A percentile compares a stretch with the other conserved stretches of the same genome.
These are phyloP conservation scores for Globisporangium uncinulatum DNA, from an alignment of 352 stramenopile species.

Conservation along the genomic window DNA sequence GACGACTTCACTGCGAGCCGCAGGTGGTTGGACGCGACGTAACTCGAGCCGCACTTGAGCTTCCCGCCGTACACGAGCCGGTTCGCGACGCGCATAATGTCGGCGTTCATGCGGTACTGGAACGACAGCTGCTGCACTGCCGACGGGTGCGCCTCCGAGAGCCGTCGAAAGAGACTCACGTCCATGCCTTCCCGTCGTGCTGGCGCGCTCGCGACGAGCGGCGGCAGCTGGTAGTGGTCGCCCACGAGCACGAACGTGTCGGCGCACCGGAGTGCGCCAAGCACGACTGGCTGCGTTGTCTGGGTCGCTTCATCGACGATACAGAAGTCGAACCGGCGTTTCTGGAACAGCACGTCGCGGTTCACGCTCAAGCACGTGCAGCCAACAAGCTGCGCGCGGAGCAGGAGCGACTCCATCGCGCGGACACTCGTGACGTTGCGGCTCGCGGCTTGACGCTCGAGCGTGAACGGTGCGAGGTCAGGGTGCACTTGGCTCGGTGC, in stretches of 20 bases:
- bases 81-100: constrained; percentile 96
- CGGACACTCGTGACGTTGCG: constrained; percentile 30
- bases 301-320: constrained; percentile 99
- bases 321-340: constrained; percentile 95
- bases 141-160: constrained; percentile 90
- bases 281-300: constrained; percentile 94
- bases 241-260: constrained; percentile 96
- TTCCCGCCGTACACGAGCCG: constrained; percentile 90
- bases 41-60: constrained; percentile 87
- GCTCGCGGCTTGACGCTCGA: constrained; percentile 31
- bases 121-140: constrained; percentile 92
- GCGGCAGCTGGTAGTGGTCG: constrained; percentile 98
- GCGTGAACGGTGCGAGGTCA: constrained; percentile 47
- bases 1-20: constrained; percentile 6
- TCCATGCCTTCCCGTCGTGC: constrained; percentile 84
- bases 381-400: constrained; percentile 48
- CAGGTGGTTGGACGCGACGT: constrained; percentile 46
- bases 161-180: constrained; percentile 86
- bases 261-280: constrained; percentile 91
- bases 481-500: constrained; percentile 67
- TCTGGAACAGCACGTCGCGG: constrained; percentile 67
- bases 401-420: constrained; percentile 44
- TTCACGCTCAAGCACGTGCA: constrained; percentile 77
- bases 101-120: constrained; percentile 98
- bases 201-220: constrained; percentile 89